These are phyloP conservation scores for Cercis canadensis DNA, from an alignment of 306 rosid genomes.

Conservation along the genomic window DNA sequence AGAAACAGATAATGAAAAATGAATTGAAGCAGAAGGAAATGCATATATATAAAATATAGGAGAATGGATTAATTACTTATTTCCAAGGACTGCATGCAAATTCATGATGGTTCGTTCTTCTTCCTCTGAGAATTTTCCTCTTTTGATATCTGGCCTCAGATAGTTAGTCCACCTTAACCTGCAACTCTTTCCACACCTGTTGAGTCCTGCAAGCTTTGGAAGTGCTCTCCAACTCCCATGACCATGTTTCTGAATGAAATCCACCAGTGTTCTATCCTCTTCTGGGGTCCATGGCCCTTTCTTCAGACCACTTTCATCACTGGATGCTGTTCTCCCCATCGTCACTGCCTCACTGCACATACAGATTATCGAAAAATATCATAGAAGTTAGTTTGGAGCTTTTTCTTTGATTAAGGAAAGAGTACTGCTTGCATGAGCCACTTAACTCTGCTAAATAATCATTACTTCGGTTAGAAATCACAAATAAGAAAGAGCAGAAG, in stretches of 20 bases:
- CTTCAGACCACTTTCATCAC: slow-evolving; percentile 50
- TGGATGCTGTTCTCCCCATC: slow-evolving; percentile 46
- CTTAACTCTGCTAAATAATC: background rate
- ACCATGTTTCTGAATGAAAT: slow-evolving; percentile 59
- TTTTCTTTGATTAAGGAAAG: too few species aligned
- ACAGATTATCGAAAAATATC: background rate
- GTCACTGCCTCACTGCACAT: slow-evolving; percentile 41
- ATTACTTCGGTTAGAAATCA: background rate
- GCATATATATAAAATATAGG: too few species aligned
- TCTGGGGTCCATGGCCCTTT: slow-evolving; percentile 63
- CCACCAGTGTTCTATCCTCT: slow-evolving; percentile 48
- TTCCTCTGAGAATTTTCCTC: slow-evolving; percentile 70
- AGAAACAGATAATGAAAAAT: too few species aligned
- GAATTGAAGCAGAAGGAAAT: too few species aligned
- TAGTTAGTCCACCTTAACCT: slow-evolving; percentile 82
- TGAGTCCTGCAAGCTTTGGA: slow-evolving; percentile 78
- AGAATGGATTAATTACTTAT: slow-evolving; percentile 74
- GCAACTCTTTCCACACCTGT: slow-evolving; percentile 86
- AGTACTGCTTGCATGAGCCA: background rate
- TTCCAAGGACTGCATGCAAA: slow-evolving; percentile 72
- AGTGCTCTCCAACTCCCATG: slow-evolving; percentile 87
- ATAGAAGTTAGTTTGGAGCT: background rate
- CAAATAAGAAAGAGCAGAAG: slow-evolving; percentile 3
- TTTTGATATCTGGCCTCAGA: slow-evolving; percentile 78
- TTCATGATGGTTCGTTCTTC: slow-evolving; percentile 68